Base-by-base conservation (phyloP, 306 rosid species). In the Lathyrus aphaca region DNA sequence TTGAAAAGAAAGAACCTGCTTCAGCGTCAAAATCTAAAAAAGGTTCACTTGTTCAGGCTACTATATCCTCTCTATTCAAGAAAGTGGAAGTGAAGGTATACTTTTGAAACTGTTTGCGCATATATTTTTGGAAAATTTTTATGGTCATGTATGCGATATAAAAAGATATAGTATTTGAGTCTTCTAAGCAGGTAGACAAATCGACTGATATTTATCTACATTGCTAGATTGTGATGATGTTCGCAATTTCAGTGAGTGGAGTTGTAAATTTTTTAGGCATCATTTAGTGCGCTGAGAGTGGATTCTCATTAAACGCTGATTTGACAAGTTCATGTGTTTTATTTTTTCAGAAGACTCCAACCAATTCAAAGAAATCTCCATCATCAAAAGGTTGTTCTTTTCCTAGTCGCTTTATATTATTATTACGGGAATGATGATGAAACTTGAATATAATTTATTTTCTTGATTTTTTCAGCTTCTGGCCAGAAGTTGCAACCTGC, bases 31-130 rank as follows among this genome's bases (percentile, higher is more conserved):
- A 72, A 74, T 54, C 82, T 65, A 82, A 80, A 72, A 57, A 71
- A 35, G 83, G 88, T 63, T 76, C 90, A 29, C 88, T 90, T 23
- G 87, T 93, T 72, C 94, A 93, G 77, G 69, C 97, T 71, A 88
- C 98, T 30, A 79, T 90, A 67, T 86, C 87, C 71, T 79, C 93
- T 45, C 80, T 90, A 83, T 93, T 93, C 87, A 84, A 90, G 83
- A 90, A 86, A 84, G 94, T 70, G 69, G 97, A 85, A 77, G 90
- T 83, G 70, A 88, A 88, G 86, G 98, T 90, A 72, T 57, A 60
- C 46, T 42, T 68, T 65, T 75, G 23, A 5, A 51, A 27, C 30
- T 57, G 56, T 75, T 69, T 25, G 64, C 13, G 27, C 32, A 32
- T 5, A 32, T 32, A 32, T 32, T 32, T 32, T 32, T 8, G 6